Evolutionary conservation across 2,329 filamentous ascomycete genomes (phyloP).

Genomic region (Xylaria arbuscula): DNA sequence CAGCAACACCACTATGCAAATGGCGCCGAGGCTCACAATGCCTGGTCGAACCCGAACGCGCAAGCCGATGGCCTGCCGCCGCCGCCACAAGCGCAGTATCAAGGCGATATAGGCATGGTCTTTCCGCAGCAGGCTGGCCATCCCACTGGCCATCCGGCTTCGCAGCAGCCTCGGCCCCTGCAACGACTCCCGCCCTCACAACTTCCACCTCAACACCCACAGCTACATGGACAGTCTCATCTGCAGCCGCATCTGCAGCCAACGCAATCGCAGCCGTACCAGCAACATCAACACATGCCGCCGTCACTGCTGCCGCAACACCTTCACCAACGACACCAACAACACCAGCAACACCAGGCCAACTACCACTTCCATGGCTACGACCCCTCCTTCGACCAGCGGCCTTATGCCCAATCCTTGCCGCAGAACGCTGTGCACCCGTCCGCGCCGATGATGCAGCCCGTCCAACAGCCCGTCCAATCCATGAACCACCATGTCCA

Average conservation of each 20-base stretch:
- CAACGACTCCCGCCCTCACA: conserved; percentile 33
- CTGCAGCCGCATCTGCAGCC: conserved; percentile 26
- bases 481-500: conserved; percentile 48
- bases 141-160: conserved; percentile 14
- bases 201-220: conserved; percentile 44
- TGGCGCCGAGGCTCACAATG: conserved; percentile 42
- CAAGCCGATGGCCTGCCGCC: conserved; percentile 22
- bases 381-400: conserved; percentile 48
- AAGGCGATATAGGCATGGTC: conserved; percentile 2
- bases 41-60: conserved; percentile 46
- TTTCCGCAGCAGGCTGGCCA: conserved; percentile 17
- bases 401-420: conserved; percentile 39
- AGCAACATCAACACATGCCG: conserved; percentile 37
- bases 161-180: conserved; percentile 29
- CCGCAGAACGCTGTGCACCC: conserved; percentile 40
- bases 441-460: conserved; percentile 43
- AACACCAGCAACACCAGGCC: conserved; percentile 41
- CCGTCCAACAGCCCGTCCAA: conserved; percentile 52
- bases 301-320: conserved; percentile 29
- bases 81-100: conserved; percentile 26
- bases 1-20: conserved; percentile 39
- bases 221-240: conserved; percentile 33
- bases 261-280: too few relatives aligned
- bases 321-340: conserved; percentile 32
- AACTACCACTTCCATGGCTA: conserved; percentile 48